Evolutionary conservation across 169 alveolate genomes (phyloP), one percentile per base, ranked within the genome.

Genomic region (Cryptosporidium parvum): DNA sequence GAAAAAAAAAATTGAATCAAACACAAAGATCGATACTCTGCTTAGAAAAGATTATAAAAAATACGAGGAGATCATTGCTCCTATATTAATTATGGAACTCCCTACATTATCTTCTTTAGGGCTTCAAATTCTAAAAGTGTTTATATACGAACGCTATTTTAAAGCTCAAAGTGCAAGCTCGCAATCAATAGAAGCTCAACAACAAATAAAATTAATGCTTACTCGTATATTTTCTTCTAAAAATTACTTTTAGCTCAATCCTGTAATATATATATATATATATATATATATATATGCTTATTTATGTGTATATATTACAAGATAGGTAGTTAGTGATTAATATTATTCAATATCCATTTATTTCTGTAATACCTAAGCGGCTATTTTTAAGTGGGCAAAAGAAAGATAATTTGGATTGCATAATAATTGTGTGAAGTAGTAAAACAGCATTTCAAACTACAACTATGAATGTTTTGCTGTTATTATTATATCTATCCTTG

Each of bases 91-190:
- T 33, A 8, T 21, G 14, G 73, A 59, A 29, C 62, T 80, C n/a
- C 89, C 89, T 12, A 62, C 65, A 26, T 44, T 65, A n/a, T 61
- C 89, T 29, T 62, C 75, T 80, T 52, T 80, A 21, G 89, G 89
- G 31, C 42, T 80, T 35, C 61, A 59, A 48, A 44, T 80, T 26
- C 65, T 80, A 8, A 80, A 44, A 31, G 45, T 65, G 0, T 26
- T 80, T 45, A n/a, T 65, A 5, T 4, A 33, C 9, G 89, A 80
- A 14, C 16, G 31, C 56, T 31, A 56, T 4, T 16, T 35, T 31
- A 73, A 62, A 52, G 7, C 35, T 0, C 70, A 72, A 23, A 53
- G 51, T 51, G n/a, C 29, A 35, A 12, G 45, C 29, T 53, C 51
- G 5, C 44, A 33, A 21, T 12, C 68, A 56, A 16, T 5, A 23